These are phyloP conservation scores for Globisporangium spinosum DNA, from an alignment of 352 stramenopile species.

Conservation along the genomic window DNA sequence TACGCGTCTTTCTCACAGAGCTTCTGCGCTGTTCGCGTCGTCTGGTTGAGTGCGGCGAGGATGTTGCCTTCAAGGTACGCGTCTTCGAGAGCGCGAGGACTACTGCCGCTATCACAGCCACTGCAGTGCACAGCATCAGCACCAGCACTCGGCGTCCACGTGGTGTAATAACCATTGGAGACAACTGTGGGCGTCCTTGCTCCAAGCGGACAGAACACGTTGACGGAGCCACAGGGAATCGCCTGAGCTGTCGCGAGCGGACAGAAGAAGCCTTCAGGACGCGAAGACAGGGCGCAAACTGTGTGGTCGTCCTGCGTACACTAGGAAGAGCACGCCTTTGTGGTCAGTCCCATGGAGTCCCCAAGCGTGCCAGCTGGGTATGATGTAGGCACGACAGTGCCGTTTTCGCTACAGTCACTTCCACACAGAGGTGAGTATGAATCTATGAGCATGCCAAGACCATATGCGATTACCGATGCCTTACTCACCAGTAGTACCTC, in stretches of 20 bases:
- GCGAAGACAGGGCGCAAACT: conserved; percentile 44
- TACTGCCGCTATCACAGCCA: background rate
- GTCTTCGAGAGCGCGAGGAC: conserved; percentile 22
- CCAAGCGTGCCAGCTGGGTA: conserved; percentile 53
- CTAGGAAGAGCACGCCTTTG: conserved; percentile 37
- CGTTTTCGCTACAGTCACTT: conserved; percentile 23
- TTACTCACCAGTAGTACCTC: conserved; percentile 50
- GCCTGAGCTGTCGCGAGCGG: conserved; percentile 31
- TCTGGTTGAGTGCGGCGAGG: conserved; percentile 33
- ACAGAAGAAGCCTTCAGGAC: conserved; percentile 58
- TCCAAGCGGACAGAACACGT: conserved; percentile 46
- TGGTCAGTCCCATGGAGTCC: conserved; percentile 31
- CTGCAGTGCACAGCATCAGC: background rate
- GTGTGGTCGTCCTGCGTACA: conserved; percentile 28
- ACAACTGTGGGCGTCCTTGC: conserved; percentile 36
- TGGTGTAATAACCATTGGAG: conserved; percentile 55
- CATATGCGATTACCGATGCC: no score
- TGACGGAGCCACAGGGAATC: conserved; percentile 32
- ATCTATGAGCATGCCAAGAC: no score
- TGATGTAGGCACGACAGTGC: conserved; percentile 31
- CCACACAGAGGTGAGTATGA: background rate
- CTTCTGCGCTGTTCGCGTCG: conserved; percentile 37
- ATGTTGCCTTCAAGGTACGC: conserved; percentile 39
- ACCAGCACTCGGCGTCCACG: conserved; percentile 25
- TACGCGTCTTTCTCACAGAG: conserved; percentile 58